Conservation (phyloP, 2,329 filamentous ascomycete species). For the Pseudogymnoascus sp. region DNA sequence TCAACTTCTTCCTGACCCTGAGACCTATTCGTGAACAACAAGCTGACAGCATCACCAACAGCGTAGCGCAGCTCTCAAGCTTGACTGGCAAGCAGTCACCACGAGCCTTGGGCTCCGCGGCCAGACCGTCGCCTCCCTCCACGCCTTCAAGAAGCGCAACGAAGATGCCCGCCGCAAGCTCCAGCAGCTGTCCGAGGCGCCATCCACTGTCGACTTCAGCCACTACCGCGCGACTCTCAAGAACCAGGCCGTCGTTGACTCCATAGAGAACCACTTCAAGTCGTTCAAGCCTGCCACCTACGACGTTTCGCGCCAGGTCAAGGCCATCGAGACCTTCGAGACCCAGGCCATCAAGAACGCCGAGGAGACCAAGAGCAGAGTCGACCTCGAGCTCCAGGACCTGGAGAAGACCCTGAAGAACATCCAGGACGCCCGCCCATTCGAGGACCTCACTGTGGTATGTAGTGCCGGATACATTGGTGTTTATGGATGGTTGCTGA, state of each 20-base stretch:
- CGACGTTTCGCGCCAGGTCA: slow-evolving; percentile 88
- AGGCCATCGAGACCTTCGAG: slow-evolving; percentile 97
- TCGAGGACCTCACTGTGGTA: slow-evolving; percentile 96
- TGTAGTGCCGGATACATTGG: slow-evolving; percentile 78
- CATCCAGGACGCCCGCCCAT: slow-evolving; percentile 91
- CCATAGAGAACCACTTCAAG: slow-evolving; percentile 94
- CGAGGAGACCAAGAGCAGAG: slow-evolving; percentile 91
- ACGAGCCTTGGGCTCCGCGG: slow-evolving; percentile 92
- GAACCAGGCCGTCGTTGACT: slow-evolving; percentile 90
- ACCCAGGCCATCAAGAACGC: slow-evolving; percentile 94
- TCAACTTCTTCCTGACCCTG: slow-evolving; percentile 4
- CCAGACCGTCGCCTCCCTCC: slow-evolving; percentile 82
- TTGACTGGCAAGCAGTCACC: slow-evolving; percentile 97
- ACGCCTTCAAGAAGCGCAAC: slow-evolving; percentile 99
- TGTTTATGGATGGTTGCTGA: slow-evolving; percentile 11
- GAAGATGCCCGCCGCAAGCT: slow-evolving; percentile 96
- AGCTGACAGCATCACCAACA: slow-evolving; percentile 33
- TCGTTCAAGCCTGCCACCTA: slow-evolving; percentile 88
- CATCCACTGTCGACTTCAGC: slow-evolving; percentile 83
- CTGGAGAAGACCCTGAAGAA: slow-evolving; percentile 92
- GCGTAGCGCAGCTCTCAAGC: slow-evolving; percentile 97
- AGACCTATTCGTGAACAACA: slow-evolving; percentile 1
- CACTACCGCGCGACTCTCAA: slow-evolving; percentile 89
- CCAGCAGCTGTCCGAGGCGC: slow-evolving; percentile 70
- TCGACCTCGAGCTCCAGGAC: slow-evolving; percentile 90